Conservation (phyloP, 2,329 filamentous ascomycete genomes). For the Xylariomycetidae sp. region DNA sequence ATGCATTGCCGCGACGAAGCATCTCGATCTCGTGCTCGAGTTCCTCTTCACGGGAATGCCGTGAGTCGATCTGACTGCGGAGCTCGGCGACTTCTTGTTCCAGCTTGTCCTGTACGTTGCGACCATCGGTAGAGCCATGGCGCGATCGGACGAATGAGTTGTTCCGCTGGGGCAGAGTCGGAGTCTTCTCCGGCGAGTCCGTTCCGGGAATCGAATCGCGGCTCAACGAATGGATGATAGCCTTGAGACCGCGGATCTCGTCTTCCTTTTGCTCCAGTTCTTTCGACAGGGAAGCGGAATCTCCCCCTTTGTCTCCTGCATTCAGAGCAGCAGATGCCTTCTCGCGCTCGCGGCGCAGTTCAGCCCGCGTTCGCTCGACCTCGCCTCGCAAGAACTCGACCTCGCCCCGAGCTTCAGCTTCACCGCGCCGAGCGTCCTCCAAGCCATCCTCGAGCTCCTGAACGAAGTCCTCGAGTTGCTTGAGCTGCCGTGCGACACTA, state of each 20-base stretch:
- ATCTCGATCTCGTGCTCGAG: constrained; percentile 74
- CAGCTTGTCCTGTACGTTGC: constrained; percentile 59
- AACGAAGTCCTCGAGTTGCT: constrained; percentile 91
- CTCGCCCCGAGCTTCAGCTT: constrained; percentile 91
- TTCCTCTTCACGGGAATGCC: constrained; percentile 71
- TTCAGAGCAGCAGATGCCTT: constrained; percentile 62
- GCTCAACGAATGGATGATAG: constrained; percentile 94
- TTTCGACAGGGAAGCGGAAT: constrained; percentile 50
- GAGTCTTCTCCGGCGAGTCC: constrained; percentile 29
- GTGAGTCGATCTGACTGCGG: constrained; percentile 65
- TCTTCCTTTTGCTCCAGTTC: constrained; percentile 93
- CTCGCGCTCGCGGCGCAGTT: constrained; percentile 82
- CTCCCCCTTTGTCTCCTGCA: constrained; percentile 33
- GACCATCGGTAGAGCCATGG: constrained; percentile 48
- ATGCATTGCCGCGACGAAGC: constrained; percentile 44
- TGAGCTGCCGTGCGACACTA: constrained; percentile 82
- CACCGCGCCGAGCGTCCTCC: constrained; percentile 87
- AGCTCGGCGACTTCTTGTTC: constrained; percentile 78
- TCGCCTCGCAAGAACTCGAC: constrained; percentile 94
- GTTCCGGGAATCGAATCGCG: constrained; percentile 56
- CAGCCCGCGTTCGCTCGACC: constrained; percentile 83
- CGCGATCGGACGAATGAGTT: constrained; percentile 35
- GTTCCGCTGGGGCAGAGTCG: constrained; percentile 24
- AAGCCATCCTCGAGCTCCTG: constrained; percentile 95
- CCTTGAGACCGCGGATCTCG: constrained; percentile 93